A percentile compares a stretch with the other conserved stretches of the same genome.
Evolutionary conservation across 495 filamentous ascomycete species (phyloP).

Genomic region (Penicillium dipodomyicola): DNA sequence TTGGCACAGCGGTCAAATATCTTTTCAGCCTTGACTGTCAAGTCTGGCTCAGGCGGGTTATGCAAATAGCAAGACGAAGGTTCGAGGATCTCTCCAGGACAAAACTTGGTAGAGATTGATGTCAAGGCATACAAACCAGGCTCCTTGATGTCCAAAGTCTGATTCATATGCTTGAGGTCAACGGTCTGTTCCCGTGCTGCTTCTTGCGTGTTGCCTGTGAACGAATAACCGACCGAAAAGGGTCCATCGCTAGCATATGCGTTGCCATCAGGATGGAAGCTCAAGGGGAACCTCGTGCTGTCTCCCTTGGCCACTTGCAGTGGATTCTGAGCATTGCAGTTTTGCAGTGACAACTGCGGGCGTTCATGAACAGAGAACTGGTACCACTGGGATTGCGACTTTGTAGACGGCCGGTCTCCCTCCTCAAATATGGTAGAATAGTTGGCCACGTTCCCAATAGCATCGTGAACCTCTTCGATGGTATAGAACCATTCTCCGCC

Average conservation of each 20-base stretch:
- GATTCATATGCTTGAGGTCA: slow-evolving; percentile 35
- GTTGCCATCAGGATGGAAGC: slow-evolving; percentile 61
- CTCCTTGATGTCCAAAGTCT: slow-evolving; percentile 57
- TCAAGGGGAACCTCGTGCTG: slow-evolving; percentile 64
- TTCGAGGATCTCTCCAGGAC: slow-evolving; percentile 83
- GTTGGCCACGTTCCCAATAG: slow-evolving; percentile 78
- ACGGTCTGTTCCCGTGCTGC: slow-evolving; percentile 49
- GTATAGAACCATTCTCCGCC: slow-evolving; percentile 83
- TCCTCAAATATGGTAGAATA: slow-evolving; percentile 60
- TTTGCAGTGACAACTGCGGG: slow-evolving; percentile 64
- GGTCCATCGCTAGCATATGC: slow-evolving; percentile 45
- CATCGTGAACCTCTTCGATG: slow-evolving; percentile 89
- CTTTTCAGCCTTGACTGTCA: slow-evolving; percentile 69
- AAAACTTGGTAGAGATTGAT: slow-evolving; percentile 73
- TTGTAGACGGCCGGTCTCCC: slow-evolving; percentile 58
- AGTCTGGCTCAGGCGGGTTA: slow-evolving; percentile 83
- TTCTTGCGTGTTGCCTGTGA: slow-evolving; percentile 53
- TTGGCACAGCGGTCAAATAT: slow-evolving; percentile 93
- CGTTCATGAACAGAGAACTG: slow-evolving; percentile 89
- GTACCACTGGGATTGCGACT: slow-evolving; percentile 62
- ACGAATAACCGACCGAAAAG: slow-evolving; percentile 52
- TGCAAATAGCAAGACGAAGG: slow-evolving; percentile 85
- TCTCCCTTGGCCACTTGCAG: slow-evolving; percentile 76
- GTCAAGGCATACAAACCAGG: slow-evolving; percentile 83
- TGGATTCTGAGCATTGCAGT: slow-evolving; percentile 75